phyloP scores from a whole-genome alignment of 495 filamentous ascomycete species.

The Penicillium diatomitis region DNA sequence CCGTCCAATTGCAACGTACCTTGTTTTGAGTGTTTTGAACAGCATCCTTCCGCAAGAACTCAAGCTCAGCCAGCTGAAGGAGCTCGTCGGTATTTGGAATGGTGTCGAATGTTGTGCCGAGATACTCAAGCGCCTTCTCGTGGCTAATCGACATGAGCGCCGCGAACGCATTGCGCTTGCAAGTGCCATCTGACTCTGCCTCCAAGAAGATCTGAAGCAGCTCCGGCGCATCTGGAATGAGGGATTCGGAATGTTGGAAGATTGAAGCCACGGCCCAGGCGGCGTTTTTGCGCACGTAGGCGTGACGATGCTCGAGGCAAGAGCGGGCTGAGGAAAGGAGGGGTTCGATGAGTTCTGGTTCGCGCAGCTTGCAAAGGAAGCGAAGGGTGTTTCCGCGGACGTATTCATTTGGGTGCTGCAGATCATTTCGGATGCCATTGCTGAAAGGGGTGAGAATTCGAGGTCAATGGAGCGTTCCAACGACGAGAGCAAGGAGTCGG shows the following conservation, averaged over 20 bases:
- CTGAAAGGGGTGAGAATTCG: slow-evolving; percentile 34
- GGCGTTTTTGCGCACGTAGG: slow-evolving; percentile 96
- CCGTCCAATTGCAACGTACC: slow-evolving; percentile 36
- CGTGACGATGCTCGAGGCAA: slow-evolving; percentile 92
- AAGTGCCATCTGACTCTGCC: slow-evolving; percentile 85
- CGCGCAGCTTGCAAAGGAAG: slow-evolving; percentile 92
- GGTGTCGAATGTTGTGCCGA: slow-evolving; percentile 84
- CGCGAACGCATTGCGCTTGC: slow-evolving; percentile 96
- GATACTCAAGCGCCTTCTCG: slow-evolving; percentile 82
- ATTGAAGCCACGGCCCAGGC: slow-evolving; percentile 93
- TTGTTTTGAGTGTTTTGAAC: slow-evolving; percentile 89
- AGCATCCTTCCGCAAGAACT: slow-evolving; percentile 98
- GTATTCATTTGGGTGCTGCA: slow-evolving; percentile 97
- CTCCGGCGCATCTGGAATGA: slow-evolving; percentile 95
- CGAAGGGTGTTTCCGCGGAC: slow-evolving; percentile 93
- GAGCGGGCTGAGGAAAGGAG: slow-evolving; percentile 82
- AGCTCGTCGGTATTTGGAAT: slow-evolving; percentile 93
- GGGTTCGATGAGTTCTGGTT: slow-evolving; percentile 93
- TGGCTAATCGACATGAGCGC: slow-evolving; percentile 87
- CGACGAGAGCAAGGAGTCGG: not conserved
- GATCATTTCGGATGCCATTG: slow-evolving; percentile 95
- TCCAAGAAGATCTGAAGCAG: slow-evolving; percentile 85
- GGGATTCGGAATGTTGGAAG: slow-evolving; percentile 76
- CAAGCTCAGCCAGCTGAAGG: slow-evolving; percentile 84
- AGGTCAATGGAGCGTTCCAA: slow-evolving; percentile 11